Conservation (phyloP, 305 asterid genomes). For the Andrographis paniculata region DNA sequence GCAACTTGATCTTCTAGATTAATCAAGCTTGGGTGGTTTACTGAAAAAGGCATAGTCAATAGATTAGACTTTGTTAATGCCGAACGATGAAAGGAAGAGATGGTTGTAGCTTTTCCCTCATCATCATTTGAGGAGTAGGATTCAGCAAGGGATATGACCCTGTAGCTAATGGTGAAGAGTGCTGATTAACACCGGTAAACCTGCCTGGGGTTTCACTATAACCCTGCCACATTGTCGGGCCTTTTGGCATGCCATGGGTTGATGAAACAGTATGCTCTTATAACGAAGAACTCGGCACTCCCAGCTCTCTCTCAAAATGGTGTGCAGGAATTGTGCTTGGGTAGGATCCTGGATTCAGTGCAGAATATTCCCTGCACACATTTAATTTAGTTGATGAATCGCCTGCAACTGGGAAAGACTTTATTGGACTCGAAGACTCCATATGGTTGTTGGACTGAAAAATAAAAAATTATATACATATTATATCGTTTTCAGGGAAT, state of each 20-base stretch:
- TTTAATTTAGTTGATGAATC: slow-evolving; percentile 35
- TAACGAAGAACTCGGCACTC: slow-evolving; percentile 30
- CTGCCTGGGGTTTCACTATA: slow-evolving; percentile 29
- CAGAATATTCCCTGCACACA: slow-evolving; percentile 32
- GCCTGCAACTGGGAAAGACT: slow-evolving; percentile 25
- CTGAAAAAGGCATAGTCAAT: slow-evolving; percentile 26
- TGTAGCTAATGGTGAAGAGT: slow-evolving; percentile 25
- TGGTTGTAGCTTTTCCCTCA: slow-evolving; percentile 16
- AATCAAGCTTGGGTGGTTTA: too few species aligned
- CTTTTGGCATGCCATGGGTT: slow-evolving; percentile 29
- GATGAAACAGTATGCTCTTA: slow-evolving; percentile 25
- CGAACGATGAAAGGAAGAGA: slow-evolving; percentile 12
- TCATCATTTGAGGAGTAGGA: slow-evolving; percentile 22
- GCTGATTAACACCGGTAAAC: slow-evolving; percentile 27
- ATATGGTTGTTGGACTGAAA: slow-evolving; percentile 41
- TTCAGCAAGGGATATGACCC: slow-evolving; percentile 28
- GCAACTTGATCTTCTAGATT: slow-evolving; percentile 30
- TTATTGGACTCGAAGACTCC: slow-evolving; percentile 35
- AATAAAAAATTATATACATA: too few species aligned
- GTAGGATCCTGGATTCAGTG: slow-evolving; percentile 25
- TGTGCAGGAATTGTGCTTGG: slow-evolving; percentile 27
- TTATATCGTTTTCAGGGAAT: too few species aligned
- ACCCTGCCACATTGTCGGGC: slow-evolving; percentile 29
- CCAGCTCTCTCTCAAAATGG: slow-evolving; percentile 35
- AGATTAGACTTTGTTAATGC: slow-evolving; percentile 25